Percentiles rank a stretch among this genome's conserved stretches.
Evolutionary conservation across 2,329 filamentous ascomycete species (phyloP).

Genomic region (Penicillium oxalicum): DNA sequence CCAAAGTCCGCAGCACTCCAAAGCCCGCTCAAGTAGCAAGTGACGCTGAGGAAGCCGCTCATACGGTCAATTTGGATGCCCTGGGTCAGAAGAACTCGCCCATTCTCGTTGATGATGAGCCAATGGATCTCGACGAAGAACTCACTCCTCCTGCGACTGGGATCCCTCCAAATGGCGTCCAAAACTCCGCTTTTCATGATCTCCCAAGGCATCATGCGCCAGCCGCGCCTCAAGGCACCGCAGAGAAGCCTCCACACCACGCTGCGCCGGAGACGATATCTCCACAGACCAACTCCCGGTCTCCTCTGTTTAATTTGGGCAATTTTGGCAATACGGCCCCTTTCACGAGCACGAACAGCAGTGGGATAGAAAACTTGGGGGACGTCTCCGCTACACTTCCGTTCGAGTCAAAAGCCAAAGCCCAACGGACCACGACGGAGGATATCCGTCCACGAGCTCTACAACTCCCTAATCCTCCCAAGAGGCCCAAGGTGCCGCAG

Average conservation of each 20-base stretch:
- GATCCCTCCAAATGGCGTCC: not conserved
- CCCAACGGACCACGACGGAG: conserved; percentile 38
- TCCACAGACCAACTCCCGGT: conserved; percentile 5
- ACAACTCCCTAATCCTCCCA: conserved; percentile 48
- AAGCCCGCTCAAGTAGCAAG: conserved; percentile 34
- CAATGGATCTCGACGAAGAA: conserved; percentile 45
- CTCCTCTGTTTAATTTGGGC: conserved; percentile 41
- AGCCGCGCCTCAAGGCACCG: conserved; percentile 4
- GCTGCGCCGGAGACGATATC: conserved; percentile 4
- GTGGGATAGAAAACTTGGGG: conserved; percentile 49
- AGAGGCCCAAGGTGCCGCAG: conserved; percentile 40
- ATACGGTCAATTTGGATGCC: conserved; percentile 24
- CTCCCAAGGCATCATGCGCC: conserved; percentile 11
- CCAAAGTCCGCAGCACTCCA: conserved; percentile 25
- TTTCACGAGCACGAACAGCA: conserved; percentile 41
- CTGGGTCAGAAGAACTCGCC: conserved; percentile 13
- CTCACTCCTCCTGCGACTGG: conserved; percentile 8
- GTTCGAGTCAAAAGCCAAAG: conserved; percentile 50
- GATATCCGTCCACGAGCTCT: conserved; percentile 36
- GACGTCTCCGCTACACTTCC: conserved; percentile 52
- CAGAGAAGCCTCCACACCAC: conserved; percentile 9
- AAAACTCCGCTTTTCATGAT: conserved; percentile 15
- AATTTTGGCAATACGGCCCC: conserved; percentile 48
- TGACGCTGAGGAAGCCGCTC: conserved; percentile 35
- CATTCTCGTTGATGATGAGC: conserved; percentile 28